phyloP scores from a whole-genome alignment of 495 filamentous ascomycete species.

The Neurospora sp. region DNA sequence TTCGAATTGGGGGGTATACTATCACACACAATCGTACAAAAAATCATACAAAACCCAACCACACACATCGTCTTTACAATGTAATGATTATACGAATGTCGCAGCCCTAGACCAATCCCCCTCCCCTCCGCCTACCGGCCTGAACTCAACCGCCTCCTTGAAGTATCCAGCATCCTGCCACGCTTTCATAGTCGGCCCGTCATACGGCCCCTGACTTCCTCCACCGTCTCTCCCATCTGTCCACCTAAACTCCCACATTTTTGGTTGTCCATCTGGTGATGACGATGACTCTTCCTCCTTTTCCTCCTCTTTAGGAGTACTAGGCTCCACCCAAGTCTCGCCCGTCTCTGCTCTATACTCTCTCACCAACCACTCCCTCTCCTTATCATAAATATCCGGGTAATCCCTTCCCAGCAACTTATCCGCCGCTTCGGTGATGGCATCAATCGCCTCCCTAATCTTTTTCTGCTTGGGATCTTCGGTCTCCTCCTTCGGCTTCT shows the following conservation, averaged over 20 bases:
- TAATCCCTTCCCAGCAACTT: slow-evolving; percentile 71
- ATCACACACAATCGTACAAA: neutral
- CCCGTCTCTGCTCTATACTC: slow-evolving; percentile 83
- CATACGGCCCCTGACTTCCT: slow-evolving; percentile 75
- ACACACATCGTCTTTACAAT: neutral
- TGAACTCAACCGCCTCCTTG: slow-evolving; percentile 85
- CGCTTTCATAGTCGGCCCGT: slow-evolving; percentile 69
- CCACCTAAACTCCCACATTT: slow-evolving; percentile 88
- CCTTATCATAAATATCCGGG: slow-evolving; percentile 78
- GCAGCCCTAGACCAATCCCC: slow-evolving; percentile 50
- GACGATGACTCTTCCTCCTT: slow-evolving; percentile 1
- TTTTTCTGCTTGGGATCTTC: slow-evolving; percentile 63
- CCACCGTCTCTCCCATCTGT: slow-evolving; percentile 76
- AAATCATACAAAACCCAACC: neutral
- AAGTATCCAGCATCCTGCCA: slow-evolving; percentile 93
- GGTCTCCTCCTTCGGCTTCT: slow-evolving; percentile 27
- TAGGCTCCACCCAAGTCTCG: slow-evolving; percentile 72
- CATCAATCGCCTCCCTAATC: slow-evolving; percentile 63
- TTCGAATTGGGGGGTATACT: neutral
- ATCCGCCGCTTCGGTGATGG: slow-evolving; percentile 82
- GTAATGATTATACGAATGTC: slow-evolving; percentile 46
- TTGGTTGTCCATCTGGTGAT: slow-evolving; percentile 16
- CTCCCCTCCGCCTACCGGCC: slow-evolving; percentile 44
- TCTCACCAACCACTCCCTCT: slow-evolving; percentile 72
- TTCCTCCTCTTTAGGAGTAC: slow-evolving; percentile 12